Evolutionary conservation across 2,329 filamentous ascomycete genomes (phyloP), one percentile per base, ranked within the genome.

Genomic region (Verticillium alfalfae): DNA sequence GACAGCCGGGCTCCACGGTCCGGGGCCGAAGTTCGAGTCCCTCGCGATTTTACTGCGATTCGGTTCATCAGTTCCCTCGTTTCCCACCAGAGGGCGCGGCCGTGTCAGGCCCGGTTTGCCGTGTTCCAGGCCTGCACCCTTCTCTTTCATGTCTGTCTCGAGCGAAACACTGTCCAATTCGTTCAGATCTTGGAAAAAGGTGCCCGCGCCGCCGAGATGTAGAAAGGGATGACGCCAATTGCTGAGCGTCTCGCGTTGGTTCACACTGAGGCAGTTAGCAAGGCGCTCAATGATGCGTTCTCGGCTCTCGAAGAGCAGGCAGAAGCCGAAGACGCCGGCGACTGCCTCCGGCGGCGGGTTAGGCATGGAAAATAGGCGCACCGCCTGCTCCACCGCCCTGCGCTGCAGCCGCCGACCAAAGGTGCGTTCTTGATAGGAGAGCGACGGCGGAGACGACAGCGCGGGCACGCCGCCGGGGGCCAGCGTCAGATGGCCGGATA

Each of bases 361-460:
- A 2, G 75, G 69, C 70, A 79, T 78, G 15, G 71, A 76, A 2
- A 91, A 78, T 1, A 93, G 74, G 2, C 78, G 75, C 61, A 87
- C 84, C 0, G 82, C 90, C 34, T 79, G 75, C 72, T 96, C 90
- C 1, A 88, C 67, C 2, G 86, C 81, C 60, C 80, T 80, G 52
- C 91, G 84, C 57, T 91, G 89, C 5, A 96, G 77, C 5, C 89
- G 83, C 8, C 90, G 85, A 12, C 87, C 86, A 67, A 96, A 93
- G 1, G 83, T 87, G 1, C 79, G 76, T 71, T 93, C 90, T 34
- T 85, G 79, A 61, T 84, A 82, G 10, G 85, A 81, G 70, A 88
- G 88, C 0, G 85, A 86, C 26, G 71, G 76, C 0, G 84, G 82
- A 1, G 76, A 65, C 1, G 78, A 73, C 16, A 83, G 70, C 0